Percentiles rank a stretch among this genome's conserved stretches.
Evolutionary conservation across 1,139 yeast species (phyloP).

Genomic region (Saccharomyces pastorianus): DNA sequence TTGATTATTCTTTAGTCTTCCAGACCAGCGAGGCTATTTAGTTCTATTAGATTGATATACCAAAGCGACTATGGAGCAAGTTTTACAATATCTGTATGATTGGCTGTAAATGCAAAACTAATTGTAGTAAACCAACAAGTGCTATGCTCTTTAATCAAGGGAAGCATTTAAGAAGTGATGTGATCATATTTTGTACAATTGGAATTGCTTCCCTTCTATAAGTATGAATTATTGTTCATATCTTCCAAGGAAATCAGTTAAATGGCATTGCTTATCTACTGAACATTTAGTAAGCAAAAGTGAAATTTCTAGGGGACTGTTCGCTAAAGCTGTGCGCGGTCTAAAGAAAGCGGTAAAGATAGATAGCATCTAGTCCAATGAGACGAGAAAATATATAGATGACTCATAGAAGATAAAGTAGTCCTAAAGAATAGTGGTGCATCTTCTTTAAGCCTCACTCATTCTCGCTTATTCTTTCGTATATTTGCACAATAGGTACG

Average conservation of each 20-base stretch:
- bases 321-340: not conserved
- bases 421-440: not conserved
- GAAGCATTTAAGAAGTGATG: too few relatives aligned
- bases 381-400: not conserved
- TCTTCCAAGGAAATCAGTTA: too few relatives aligned
- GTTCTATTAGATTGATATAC: not conserved
- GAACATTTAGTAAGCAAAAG: not conserved
- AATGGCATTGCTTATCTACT: not conserved
- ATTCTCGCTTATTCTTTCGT: not conserved
- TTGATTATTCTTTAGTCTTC: not conserved
- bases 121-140: too few relatives aligned
- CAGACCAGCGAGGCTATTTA: not conserved
- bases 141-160: too few relatives aligned
- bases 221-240: not conserved
- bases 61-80: too few relatives aligned
- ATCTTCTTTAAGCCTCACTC: not conserved
- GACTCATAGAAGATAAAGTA: not conserved
- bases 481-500: not conserved
- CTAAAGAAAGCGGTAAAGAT: not conserved
- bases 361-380: not conserved
- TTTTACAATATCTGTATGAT: too few relatives aligned
- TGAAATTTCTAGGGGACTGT: not conserved
- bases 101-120: too few relatives aligned
- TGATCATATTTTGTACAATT: too few relatives aligned
- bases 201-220: not conserved